Conservation (phyloP, 148 eudicot genomes). For the Heliosperma pusillum region DNA sequence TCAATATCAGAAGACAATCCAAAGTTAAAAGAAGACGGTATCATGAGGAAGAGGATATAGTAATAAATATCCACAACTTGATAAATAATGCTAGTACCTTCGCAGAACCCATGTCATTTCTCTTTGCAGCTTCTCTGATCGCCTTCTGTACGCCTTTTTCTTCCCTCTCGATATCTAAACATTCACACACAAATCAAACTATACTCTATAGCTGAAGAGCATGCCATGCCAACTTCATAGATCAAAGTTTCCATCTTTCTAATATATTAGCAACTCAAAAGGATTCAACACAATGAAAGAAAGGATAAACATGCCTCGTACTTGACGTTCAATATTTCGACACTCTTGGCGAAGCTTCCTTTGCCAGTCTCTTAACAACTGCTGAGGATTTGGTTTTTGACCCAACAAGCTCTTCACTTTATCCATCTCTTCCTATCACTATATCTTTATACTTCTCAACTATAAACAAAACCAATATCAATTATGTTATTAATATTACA, state of each 20-base stretch:
- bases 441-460: constrained; percentile 4
- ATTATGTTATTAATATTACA: not conserved
- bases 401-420: constrained; percentile 60
- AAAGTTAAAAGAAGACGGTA: not conserved
- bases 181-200: constrained; percentile 10
- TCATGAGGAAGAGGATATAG: not conserved
- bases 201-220: not conserved
- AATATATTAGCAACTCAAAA: not conserved
- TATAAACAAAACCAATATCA: not conserved
- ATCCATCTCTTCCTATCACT: constrained; percentile 28
- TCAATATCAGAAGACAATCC: not conserved
- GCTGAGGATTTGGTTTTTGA: constrained; percentile 76
- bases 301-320: constrained; percentile 44
- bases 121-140: constrained; percentile 86
- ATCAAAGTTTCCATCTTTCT: not conserved
- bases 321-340: constrained; percentile 90
- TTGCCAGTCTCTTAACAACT: constrained; percentile 83
- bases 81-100: constrained; percentile 46
- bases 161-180: constrained; percentile 86
- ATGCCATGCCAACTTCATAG: not conserved
- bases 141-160: constrained; percentile 96
- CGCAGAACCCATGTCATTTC: constrained; percentile 96
- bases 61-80: not conserved
- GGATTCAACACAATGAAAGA: not conserved
- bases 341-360: constrained; percentile 84